Evolutionary conservation across 495 filamentous ascomycete genomes (phyloP), one percentile per base, ranked within the genome.

Genomic region (Lepidopterella palustris): DNA sequence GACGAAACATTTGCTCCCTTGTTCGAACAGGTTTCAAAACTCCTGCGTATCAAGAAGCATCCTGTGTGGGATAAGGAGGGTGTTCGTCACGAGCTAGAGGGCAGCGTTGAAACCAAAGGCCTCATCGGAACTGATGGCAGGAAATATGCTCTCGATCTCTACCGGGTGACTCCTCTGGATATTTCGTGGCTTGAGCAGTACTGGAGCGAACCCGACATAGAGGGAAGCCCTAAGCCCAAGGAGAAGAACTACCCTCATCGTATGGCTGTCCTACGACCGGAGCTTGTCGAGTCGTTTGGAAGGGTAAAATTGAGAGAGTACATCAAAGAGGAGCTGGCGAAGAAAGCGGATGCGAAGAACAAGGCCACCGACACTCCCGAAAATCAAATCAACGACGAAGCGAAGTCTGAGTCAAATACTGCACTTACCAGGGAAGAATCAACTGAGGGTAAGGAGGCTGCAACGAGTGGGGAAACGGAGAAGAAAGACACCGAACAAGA

Each of bases 21-120:
- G 15, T 99, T 99, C 67, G 85, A 87, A 72, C 90, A 92, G 78
- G 81, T 97, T 18, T 95, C 91, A 27, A 89, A 89, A 72, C 80
- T 87, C 18, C 79, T 97, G 58, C 82, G 83, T 39, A 85, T 96
- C 59, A 97, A 99, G 84, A 88, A 87, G 77, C 95, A 99, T 72
- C 77, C 90, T 25, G 95, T 97, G 24, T 99, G 95, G 95, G 95
- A 99, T 75, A 97, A 96, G 78, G 89, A 96, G 55, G 82, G 82
- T 64, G 87, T 90, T 76, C 84, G 87, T 20, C 90, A 95, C 69
- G 89, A 97, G 27, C 82, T 99, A 11, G 95, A 97, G 72, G 89
- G 87, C 25, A 97, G 92, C 67, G 90, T 99, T 26, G 95, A 99
- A 76, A 99, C 95, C 23, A 99, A 99, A 79, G 95, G 95, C 25